Percentiles rank a stretch among this genome's conserved stretches.
Conservation (phyloP, 495 filamentous ascomycete genomes). For the Parmelia sp. region DNA sequence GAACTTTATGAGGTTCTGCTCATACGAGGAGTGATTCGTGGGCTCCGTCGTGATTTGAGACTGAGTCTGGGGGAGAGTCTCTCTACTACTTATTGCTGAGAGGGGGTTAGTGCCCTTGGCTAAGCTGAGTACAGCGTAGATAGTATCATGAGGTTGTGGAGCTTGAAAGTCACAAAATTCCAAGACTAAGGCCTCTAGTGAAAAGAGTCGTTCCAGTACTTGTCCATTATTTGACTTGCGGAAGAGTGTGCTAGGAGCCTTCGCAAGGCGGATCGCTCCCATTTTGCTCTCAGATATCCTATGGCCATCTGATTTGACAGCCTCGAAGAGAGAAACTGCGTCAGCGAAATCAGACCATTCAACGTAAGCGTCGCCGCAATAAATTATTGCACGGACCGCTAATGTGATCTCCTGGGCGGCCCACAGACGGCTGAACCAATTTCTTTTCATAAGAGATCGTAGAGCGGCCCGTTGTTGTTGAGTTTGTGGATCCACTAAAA, state of each 20-base stretch:
- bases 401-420: conserved; percentile 38
- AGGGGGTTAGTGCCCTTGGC: conserved; percentile 21
- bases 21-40: neutral
- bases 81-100: conserved; percentile 5
- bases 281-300: too few species aligned
- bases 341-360: conserved; percentile 13
- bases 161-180: conserved; percentile 27
- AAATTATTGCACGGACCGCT: conserved; percentile 13
- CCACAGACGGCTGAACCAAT: conserved; percentile 36
- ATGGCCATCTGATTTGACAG: too few species aligned
- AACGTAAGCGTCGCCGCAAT: neutral
- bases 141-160: conserved; percentile 25
- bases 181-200: conserved; percentile 29
- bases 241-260: conserved; percentile 25
- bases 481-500: too few species aligned
- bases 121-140: conserved; percentile 28
- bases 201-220: conserved; percentile 11
- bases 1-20: conserved; percentile 8
- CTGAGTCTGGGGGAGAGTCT: neutral
- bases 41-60: neutral
- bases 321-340: conserved; percentile 9
- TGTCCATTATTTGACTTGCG: conserved; percentile 16
- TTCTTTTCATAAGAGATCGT: conserved; percentile 31
- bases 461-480: conserved; percentile 28
- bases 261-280: conserved; percentile 20